These are phyloP conservation scores for Medicago ruthenica DNA, from an alignment of 306 rosid genomes.

Conservation along the genomic window DNA sequence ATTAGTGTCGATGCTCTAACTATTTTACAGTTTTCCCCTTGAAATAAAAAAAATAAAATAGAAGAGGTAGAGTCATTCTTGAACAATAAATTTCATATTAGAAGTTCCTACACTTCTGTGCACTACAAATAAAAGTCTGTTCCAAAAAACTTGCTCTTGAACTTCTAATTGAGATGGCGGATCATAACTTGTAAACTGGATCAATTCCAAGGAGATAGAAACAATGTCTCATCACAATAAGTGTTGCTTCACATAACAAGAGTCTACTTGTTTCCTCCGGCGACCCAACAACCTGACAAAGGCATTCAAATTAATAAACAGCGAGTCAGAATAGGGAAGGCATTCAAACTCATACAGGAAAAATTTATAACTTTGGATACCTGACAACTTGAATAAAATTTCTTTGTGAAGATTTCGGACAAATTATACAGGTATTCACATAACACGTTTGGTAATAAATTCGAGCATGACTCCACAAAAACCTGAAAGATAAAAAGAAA, in stretches of 20 bases:
- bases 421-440: slow-evolving; percentile 55
- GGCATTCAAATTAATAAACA: slow-evolving; percentile 15
- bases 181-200: slow-evolving; percentile 82
- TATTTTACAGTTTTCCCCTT: slow-evolving; percentile 27
- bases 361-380: slow-evolving; percentile 45
- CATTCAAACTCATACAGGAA: slow-evolving; percentile 1
- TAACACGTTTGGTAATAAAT: slow-evolving; percentile 70
- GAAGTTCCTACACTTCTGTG: slow-evolving; percentile 11
- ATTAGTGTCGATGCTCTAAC: slow-evolving; percentile 13
- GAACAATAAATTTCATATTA: slow-evolving; percentile 3
- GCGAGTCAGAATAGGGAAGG: neutral
- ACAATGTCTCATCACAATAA: slow-evolving; percentile 85
- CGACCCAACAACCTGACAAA: slow-evolving; percentile 59
- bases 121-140: slow-evolving; percentile 1
- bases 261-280: slow-evolving; percentile 21
- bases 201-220: slow-evolving; percentile 83
- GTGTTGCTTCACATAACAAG: slow-evolving; percentile 85
- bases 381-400: slow-evolving; percentile 85
- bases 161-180: slow-evolving; percentile 1
- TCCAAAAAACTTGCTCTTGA: slow-evolving; percentile 18
- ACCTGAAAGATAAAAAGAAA: slow-evolving; percentile 53
- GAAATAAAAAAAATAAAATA: slow-evolving; percentile 11
- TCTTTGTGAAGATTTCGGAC: slow-evolving; percentile 74
- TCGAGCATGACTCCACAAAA: slow-evolving; percentile 82
- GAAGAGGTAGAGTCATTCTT: neutral